Conservation (phyloP, 805 yeast genomes). For the Scheffersomyces spartinae region DNA sequence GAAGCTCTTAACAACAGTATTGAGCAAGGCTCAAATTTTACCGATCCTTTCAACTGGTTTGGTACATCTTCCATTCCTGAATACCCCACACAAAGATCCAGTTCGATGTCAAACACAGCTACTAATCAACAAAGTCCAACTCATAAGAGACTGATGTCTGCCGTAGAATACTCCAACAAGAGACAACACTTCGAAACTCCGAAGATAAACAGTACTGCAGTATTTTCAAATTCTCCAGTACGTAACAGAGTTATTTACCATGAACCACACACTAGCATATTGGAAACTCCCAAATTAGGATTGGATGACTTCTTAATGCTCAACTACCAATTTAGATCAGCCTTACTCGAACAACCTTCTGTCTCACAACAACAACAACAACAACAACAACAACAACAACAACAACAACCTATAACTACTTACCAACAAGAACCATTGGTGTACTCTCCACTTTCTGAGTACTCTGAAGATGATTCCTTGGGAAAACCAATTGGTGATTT, state of each 20-base stretch:
- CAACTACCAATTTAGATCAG: conserved; percentile 11
- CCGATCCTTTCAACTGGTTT: too few relatives aligned
- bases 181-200: conserved; percentile 2
- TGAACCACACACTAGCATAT: conserved; percentile 1
- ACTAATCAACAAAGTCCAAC: background rate
- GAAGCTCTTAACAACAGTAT: too few relatives aligned
- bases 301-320: conserved; percentile 19
- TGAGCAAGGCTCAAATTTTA: too few relatives aligned
- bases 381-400: conserved; percentile 2
- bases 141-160: too few relatives aligned
- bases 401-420: background rate
- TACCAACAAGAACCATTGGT: too few relatives aligned
- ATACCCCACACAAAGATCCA: too few relatives aligned
- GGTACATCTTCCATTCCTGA: too few relatives aligned
- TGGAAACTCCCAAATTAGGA: conserved; percentile 4
- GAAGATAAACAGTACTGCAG: conserved; percentile 3
- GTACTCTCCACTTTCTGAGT: conserved; percentile 13
- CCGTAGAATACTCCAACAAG: conserved; percentile 1
- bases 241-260: conserved; percentile 1
- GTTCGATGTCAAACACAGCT: conserved; percentile 8
- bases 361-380: conserved; percentile 3
- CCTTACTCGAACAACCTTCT: conserved; percentile 6
- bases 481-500: conserved; percentile 7
- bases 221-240: conserved; percentile 1
- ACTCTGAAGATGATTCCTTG: conserved; percentile 10